Percentiles rank a stretch among this genome's conserved stretches.
Evolutionary conservation across 176 grass and related monocot genomes (phyloP).

Genomic region (Microstegium vimineum): DNA sequence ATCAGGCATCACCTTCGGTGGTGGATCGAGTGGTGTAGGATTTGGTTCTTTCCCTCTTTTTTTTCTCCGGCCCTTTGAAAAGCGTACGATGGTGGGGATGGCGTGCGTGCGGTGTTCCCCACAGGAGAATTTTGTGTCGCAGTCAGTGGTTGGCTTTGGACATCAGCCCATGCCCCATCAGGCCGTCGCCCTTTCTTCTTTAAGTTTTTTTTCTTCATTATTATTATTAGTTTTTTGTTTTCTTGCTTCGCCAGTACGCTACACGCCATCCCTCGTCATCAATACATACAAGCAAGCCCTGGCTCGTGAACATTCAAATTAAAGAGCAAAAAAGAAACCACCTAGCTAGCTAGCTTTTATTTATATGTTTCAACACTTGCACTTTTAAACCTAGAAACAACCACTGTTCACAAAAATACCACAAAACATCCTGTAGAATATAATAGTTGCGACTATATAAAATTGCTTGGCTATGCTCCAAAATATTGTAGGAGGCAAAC

Average conservation of each 20-base stretch:
- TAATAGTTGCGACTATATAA: not conserved
- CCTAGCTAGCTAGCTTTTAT: not conserved
- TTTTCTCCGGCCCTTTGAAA: not conserved
- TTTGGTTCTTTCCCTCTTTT: conserved; percentile 29
- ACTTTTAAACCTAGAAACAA: not conserved
- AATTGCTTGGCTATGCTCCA: not conserved
- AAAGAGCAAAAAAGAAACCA: not conserved
- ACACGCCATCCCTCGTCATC: conserved; percentile 4
- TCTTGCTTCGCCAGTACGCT: conserved; percentile 21
- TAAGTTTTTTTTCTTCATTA: not conserved
- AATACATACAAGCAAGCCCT: not conserved
- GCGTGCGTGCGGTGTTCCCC: not conserved
- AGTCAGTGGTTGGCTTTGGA: not conserved
- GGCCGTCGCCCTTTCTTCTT: not conserved
- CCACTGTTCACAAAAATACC: not conserved
- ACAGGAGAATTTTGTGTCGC: conserved; percentile 25
- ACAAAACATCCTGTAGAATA: not conserved
- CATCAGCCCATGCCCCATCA: conserved; percentile 4
- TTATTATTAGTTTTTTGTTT: not conserved
- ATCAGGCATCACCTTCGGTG: not conserved
- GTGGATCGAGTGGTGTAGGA: conserved; percentile 9
- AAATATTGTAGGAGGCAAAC: not conserved
- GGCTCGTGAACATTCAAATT: not conserved
- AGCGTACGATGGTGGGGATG: not conserved
- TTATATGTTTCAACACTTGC: not conserved